These are phyloP conservation scores for Paecilomyces variotii DNA, from an alignment of 2,329 filamentous ascomycete species.

Conservation along the genomic window DNA sequence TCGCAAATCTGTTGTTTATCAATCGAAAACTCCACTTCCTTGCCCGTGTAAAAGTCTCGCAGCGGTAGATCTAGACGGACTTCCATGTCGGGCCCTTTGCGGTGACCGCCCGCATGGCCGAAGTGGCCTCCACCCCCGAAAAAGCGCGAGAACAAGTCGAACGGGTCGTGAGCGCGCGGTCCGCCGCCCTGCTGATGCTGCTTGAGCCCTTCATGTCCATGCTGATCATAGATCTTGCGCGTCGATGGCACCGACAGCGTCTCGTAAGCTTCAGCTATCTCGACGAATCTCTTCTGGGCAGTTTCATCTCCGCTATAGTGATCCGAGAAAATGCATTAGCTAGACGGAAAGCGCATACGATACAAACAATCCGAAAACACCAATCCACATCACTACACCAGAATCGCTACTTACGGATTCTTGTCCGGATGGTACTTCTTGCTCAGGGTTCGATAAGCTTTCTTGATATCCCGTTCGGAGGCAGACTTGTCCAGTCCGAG, in stretches of 20 bases:
- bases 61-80: slow-evolving; percentile 71
- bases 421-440: slow-evolving; percentile 98
- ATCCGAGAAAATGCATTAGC: neutral
- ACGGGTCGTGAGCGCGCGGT: slow-evolving; percentile 63
- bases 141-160: slow-evolving; percentile 93
- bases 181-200: slow-evolving; percentile 65
- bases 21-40: slow-evolving; percentile 76
- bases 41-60: slow-evolving; percentile 86
- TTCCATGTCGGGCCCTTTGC: slow-evolving; percentile 82
- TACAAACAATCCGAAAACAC: neutral
- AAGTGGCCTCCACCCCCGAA: slow-evolving; percentile 89
- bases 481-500: slow-evolving; percentile 73
- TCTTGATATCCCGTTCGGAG: slow-evolving; percentile 82
- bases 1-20: slow-evolving; percentile 96
- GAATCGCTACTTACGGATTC: slow-evolving; percentile 63
- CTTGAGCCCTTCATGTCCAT: slow-evolving; percentile 84
- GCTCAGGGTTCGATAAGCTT: slow-evolving; percentile 81
- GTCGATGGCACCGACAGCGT: slow-evolving; percentile 70
- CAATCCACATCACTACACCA: neutral
- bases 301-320: slow-evolving; percentile 59
- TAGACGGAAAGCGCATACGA: neutral
- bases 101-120: slow-evolving; percentile 62
- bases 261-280: slow-evolving; percentile 93
- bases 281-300: slow-evolving; percentile 85
- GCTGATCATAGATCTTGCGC: slow-evolving; percentile 80